phyloP scores from a whole-genome alignment of 306 rosid species.

The Trifolium repens region DNA sequence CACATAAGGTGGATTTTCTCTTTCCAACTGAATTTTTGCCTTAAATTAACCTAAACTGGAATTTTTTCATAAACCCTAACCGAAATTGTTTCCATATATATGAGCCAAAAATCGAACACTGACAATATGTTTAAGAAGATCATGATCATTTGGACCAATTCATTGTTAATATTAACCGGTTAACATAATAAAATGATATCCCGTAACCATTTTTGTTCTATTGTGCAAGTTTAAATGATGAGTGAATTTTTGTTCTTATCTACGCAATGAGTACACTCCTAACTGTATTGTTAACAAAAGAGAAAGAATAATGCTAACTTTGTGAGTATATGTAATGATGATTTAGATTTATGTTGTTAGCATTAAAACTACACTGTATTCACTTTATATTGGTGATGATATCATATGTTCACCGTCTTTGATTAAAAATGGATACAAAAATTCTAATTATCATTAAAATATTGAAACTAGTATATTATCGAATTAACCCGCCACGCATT shows the following conservation, averaged over 20 bases:
- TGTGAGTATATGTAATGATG: slow-evolving; percentile 19
- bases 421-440: neutral
- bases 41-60: too few relatives aligned
- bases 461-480: neutral
- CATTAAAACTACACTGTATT: neutral
- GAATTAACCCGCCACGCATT: neutral
- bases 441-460: neutral
- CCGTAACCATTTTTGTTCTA: slow-evolving; percentile 33
- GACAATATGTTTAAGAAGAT: too few relatives aligned
- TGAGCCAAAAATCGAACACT: too few relatives aligned
- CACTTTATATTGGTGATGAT: neutral
- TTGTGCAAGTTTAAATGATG: slow-evolving; percentile 16
- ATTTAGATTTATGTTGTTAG: slow-evolving; percentile 27
- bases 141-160: too few relatives aligned
- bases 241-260: slow-evolving; percentile 10
- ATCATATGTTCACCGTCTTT: neutral
- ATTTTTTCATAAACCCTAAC: too few relatives aligned
- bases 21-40: too few relatives aligned
- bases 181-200: neutral
- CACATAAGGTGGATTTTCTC: too few relatives aligned
- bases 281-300: neutral
- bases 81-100: too few relatives aligned
- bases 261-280: slow-evolving; percentile 17
- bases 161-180: too few relatives aligned
- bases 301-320: slow-evolving; percentile 7